Evolutionary conservation across 1,284 basidiomycete genomes (phyloP), one percentile per base, ranked within the genome.

Genomic region (Hortiboletus rubellus): DNA sequence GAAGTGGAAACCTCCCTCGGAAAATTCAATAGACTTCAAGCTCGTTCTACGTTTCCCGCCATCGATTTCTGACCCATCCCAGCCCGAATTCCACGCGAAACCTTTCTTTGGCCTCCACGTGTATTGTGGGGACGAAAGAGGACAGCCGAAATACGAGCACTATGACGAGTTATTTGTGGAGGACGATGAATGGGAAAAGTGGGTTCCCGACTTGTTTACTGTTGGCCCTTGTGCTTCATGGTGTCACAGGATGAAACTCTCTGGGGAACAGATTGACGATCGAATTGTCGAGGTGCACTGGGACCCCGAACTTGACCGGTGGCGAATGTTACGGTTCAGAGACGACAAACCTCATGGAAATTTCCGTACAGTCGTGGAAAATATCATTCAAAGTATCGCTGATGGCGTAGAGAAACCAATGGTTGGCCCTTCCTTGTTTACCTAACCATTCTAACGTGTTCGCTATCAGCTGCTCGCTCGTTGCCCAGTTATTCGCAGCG

Each of bases 1-100:
- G 65, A 99, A 99, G 73, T 99, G 97, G 97, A 99, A 99, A 74
- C 96, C 96, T 1, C 95, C 97, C 4, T 92, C 90, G 3, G 97
- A 99, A 69, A 99, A 99, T 73, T 95, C 94, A 5, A 91, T 99
- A 68, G 97, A 99, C 74, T 99, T 99, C 79, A 94, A 94, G 71
- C 86, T 99, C 14, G 82, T 96, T 52, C 80, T 99, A 18, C 86
- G 93, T 38, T 99, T 99, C 72, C 95, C 96, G 3, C 86, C 94
- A 3, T 72, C 75, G 31, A 72, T 70, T 9, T 74, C 77, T 33
- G 74, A 86, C 57, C 79, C 82, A 0, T 65, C 73, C 8, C 74
- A 86, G 66, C 91, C 93, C 0, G 94, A 99, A 68, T 90, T 88
- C 60, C 79, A 77, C 53, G 87, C 87, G 10, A 98, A 96, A 73